These are phyloP conservation scores for Boletus rufocinnamomeus DNA, from an alignment of 768 basidiomycete genomes.

Conservation along the genomic window DNA sequence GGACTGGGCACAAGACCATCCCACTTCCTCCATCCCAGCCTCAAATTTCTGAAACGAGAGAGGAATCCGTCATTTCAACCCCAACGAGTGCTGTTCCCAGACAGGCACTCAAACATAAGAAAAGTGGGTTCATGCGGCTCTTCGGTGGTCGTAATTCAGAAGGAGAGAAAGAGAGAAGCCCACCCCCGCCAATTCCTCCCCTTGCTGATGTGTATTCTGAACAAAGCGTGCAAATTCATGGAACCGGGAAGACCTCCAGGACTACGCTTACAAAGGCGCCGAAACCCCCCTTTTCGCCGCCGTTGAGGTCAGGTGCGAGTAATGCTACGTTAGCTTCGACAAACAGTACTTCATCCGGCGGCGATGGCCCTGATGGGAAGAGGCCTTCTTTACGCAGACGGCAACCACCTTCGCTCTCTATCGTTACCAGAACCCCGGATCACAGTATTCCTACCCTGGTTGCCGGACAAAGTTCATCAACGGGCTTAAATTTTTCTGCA, in stretches of 20 bases:
- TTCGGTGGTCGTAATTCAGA: constrained; percentile 53
- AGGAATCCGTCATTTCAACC: constrained; percentile 36
- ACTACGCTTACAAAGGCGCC: constrained; percentile 39
- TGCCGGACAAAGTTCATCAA: constrained; percentile 15
- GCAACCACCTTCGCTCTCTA: constrained; percentile 33
- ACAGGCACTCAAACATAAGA: constrained; percentile 69
- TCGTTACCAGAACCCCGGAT: constrained; percentile 29
- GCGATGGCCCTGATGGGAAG: constrained; percentile 24
- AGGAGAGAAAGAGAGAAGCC: constrained; percentile 38
- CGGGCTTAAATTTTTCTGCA: constrained; percentile 13
- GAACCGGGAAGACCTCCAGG: constrained; percentile 33
- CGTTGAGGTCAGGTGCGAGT: constrained; percentile 27
- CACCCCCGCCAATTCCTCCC: constrained; percentile 60
- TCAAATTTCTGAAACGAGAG: constrained; percentile 45
- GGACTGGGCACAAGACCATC: constrained; percentile 47
- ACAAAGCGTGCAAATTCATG: constrained; percentile 24
- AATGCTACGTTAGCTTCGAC: constrained; percentile 20
- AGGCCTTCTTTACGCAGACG: constrained; percentile 29
- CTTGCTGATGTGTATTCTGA: constrained; percentile 41
- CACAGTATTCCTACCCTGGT: constrained; percentile 14
- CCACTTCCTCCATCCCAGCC: constrained; percentile 39
- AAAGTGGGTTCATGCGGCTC: constrained; percentile 79
- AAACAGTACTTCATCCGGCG: constrained; percentile 4
- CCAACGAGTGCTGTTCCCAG: constrained; percentile 27
- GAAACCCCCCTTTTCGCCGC: constrained; percentile 43